These are phyloP conservation scores for Exserohilum turcica DNA, from an alignment of 2,329 filamentous ascomycete genomes.

Conservation along the genomic window DNA sequence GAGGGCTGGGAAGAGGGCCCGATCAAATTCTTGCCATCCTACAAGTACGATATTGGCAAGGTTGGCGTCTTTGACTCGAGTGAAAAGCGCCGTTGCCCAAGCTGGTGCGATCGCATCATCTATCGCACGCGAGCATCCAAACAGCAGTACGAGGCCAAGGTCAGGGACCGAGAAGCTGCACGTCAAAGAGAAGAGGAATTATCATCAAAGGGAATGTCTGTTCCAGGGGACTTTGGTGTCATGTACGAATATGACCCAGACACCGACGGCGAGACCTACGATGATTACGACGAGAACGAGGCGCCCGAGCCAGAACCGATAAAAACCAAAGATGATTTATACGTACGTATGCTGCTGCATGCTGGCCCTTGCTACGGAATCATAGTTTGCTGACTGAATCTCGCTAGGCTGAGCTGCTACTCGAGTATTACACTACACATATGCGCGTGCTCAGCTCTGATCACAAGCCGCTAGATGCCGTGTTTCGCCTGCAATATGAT, in stretches of 20 bases:
- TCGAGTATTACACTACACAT: constrained; percentile 81
- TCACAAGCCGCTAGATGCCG: constrained; percentile 86
- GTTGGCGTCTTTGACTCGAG: constrained; percentile 92
- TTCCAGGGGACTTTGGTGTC: constrained; percentile 77
- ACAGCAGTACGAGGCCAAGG: constrained; percentile 66
- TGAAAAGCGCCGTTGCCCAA: constrained; percentile 89
- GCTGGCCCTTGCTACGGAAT: neutral
- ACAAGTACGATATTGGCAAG: constrained; percentile 97
- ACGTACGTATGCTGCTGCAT: constrained; percentile 23
- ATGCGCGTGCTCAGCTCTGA: constrained; percentile 91
- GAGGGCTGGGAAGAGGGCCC: constrained; percentile 91
- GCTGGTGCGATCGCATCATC: constrained; percentile 95
- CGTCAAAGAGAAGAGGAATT: constrained; percentile 81
- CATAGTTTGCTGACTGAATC: neutral
- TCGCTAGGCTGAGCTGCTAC: constrained; percentile 53
- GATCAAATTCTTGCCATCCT: constrained; percentile 89
- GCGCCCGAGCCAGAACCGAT: constrained; percentile 56
- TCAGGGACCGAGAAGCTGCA: constrained; percentile 68
- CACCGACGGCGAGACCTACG: constrained; percentile 64
- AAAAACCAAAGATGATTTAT: constrained; percentile 63
- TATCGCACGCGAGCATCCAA: constrained; percentile 78
- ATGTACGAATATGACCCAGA: constrained; percentile 91
- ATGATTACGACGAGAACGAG: constrained; percentile 41
- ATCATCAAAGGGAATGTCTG: constrained; percentile 76
- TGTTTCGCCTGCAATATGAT: constrained; percentile 81